phyloP scores from a whole-genome alignment of 1,139 yeast species.

The Pichia sp. region DNA sequence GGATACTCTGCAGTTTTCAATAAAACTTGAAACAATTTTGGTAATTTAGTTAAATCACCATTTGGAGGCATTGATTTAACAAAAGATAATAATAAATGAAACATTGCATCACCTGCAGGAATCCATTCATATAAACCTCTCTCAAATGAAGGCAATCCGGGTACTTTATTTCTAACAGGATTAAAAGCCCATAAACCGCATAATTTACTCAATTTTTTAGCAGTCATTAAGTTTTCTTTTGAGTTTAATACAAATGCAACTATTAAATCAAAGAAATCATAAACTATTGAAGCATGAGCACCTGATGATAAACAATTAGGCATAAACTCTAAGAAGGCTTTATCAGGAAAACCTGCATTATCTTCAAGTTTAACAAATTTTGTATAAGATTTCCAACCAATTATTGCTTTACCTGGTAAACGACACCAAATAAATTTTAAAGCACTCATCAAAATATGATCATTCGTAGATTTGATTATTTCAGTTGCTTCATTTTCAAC shows the following conservation, averaged over 20 bases:
- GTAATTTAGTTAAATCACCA: constrained; percentile 51
- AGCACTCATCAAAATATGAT: constrained; percentile 63
- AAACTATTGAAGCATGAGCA: constrained; percentile 83
- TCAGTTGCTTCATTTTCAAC: constrained; percentile 34
- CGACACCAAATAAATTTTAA: constrained; percentile 84
- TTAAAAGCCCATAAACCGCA: constrained; percentile 85
- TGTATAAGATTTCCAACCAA: constrained; percentile 81
- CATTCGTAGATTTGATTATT: constrained; percentile 46
- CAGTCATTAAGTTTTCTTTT: constrained; percentile 70
- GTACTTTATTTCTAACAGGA: constrained; percentile 28
- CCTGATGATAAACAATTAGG: constrained; percentile 79
- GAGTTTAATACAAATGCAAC: constrained; percentile 81
- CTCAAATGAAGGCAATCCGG: constrained; percentile 41
- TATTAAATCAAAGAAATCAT: constrained; percentile 76
- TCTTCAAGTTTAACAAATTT: constrained; percentile 63
- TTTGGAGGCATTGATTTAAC: constrained; percentile 74
- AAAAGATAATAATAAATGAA: constrained; percentile 72
- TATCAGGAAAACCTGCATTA: constrained; percentile 58
- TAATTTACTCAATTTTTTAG: constrained; percentile 73
- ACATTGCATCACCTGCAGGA: constrained; percentile 78
- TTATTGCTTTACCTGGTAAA: constrained; percentile 69
- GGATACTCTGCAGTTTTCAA: constrained; percentile 63
- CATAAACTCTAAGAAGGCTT: constrained; percentile 73
- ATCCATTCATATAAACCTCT: constrained; percentile 77
- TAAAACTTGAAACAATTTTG: constrained; percentile 57